Base-by-base conservation (phyloP, 768 basidiomycete genomes). In the Pholiota molesta region DNA sequence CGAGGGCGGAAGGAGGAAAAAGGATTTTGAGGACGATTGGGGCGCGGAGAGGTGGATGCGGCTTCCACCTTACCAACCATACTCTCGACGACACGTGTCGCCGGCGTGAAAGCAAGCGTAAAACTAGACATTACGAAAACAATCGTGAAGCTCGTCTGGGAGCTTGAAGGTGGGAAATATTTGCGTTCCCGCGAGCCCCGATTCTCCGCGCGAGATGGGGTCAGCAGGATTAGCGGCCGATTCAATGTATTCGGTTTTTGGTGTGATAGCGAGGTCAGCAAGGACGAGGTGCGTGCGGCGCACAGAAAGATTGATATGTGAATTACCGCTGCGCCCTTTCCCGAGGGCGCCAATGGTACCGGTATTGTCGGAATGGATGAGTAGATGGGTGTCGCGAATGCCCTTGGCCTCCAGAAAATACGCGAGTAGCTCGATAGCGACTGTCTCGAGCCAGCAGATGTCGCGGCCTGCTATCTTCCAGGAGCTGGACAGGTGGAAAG, bases 301-400 rank as follows among this genome's bases (percentile, higher is more conserved):
- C 16, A 77, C 65, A 13, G 72, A 68, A 0, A 71, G 42, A 44
- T 79, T 78, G 28, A 74, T 70, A 26, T 73, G 65, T 10, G 53
- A 56, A 54, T 78, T 78, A 0, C 65, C 57, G 35, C 74, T 68
- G 9, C 70, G 69, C 0, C 77, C 76, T 35, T 74, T 75, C 5
- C 52, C 57, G 39, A 73, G 69, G 5, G 75, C 69, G 3, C 72
- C 72, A 23, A 80, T 77, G 0, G 71, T 69, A 10, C 76, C 77
- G 52, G 73, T 52, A 62, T 77, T 79, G 60, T 79, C 76, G 0
- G 72, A 73, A 29, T 69, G 69, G 19, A 76, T 63, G 10, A 70
- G 59, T 0, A 78, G 9, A 13, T 65, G 57, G 0, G 29, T 10
- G 37, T 77, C 42, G 0, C 28, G 28, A 2, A 68, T 33, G 10